Base-by-base conservation (phyloP, 306 rosid genomes). In the Sophora flavescens region DNA sequence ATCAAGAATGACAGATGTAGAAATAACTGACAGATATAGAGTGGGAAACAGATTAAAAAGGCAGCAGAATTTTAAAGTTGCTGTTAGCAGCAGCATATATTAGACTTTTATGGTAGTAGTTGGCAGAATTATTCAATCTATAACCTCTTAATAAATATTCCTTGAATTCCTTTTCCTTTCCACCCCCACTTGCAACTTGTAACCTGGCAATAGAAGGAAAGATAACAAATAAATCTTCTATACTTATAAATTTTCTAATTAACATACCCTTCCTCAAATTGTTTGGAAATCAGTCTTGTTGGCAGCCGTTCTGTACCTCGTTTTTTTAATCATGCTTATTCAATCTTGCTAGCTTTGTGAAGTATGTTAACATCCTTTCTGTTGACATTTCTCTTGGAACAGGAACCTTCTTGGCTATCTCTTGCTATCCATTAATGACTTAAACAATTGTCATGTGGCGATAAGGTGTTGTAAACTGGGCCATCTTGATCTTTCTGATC, bases 341-440 rank as follows among this genome's bases (percentile, higher is more conserved):
- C 16, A 1, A 9, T 70, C 50, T 56, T 54, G 62, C 45, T 47
- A 41, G 59, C 77, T 26, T 41, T 51, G 30, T 52, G 26, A 44
- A 50, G 71, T 63, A 63, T 63, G 48, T 70, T 68, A 65, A 54
- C 83, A 67, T 78, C 65, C 50, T 39, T 74, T 78, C 65, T 62
- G 32, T 62, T 86, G 71, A 58, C 57, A 56, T 53, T 75, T 79
- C 74, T 78, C 47, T 83, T 56, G 78, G 18, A 65, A 79, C 93
- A 93, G 98, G 96, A 94, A 89, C 80, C 81, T 92, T 54, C 93
- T 94, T 78, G 97, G 97, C 77, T 89, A 87, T 86, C 96, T 94
- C 73, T 83, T 90, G 89, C 80, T 94, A 54, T 89, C 86, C 47
- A 71, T 80, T 84, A 82, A 80, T 73, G 96, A 84, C 70, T 74